Base-by-base conservation (phyloP, 2,329 filamentous ascomycete genomes). In the Ceratocystis papillata region DNA sequence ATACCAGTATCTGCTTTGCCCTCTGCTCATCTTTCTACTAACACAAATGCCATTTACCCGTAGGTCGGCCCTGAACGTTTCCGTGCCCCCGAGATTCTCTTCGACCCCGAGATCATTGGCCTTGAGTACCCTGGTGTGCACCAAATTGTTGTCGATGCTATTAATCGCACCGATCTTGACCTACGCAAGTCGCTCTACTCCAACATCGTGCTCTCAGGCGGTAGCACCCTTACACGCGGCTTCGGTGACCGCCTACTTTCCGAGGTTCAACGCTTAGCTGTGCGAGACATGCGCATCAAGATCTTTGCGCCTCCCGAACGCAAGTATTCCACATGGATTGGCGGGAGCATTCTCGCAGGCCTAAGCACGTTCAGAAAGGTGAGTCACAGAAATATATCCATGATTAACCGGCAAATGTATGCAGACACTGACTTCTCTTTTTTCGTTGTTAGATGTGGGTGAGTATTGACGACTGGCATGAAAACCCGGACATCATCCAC, bases 281-380 rank as follows among this genome's bases (percentile, higher is more conserved):
- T 97, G 71, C 96, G 96, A 81, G 94, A 99, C 75, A 99, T 96
- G 93, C 86, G 92, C 73, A 97, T 99, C 79, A 96, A 96, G 81
- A 99, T 99, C 74, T 96, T 96, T 79, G 94, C 94, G 65, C 94
- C 94, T 65, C 93, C 94, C 5, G 94, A 99, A 80, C 84, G 94
- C 70, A 96, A 97, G 77, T 99, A 97, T 79, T 96, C 91, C 69
- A 99, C 94, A 41, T 99, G 94, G 94, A 97, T 97, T 71, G 94
- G 94, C 70, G 94, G 94, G 66, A 96, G 94, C 76, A 99, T 99
- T 77, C 80, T 99, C 70, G 94, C 94, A 44, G 93, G 94, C 5
- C 78, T 99, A 76, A 97, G 93, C 79, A 99, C 94, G 65, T 99
- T 99, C 79, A 87, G 93, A 80, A 99, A 97, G 88, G 91, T 94